These are phyloP conservation scores for Trichoderma brevicompactum DNA, from an alignment of 2,329 filamentous ascomycete genomes.

Conservation along the genomic window DNA sequence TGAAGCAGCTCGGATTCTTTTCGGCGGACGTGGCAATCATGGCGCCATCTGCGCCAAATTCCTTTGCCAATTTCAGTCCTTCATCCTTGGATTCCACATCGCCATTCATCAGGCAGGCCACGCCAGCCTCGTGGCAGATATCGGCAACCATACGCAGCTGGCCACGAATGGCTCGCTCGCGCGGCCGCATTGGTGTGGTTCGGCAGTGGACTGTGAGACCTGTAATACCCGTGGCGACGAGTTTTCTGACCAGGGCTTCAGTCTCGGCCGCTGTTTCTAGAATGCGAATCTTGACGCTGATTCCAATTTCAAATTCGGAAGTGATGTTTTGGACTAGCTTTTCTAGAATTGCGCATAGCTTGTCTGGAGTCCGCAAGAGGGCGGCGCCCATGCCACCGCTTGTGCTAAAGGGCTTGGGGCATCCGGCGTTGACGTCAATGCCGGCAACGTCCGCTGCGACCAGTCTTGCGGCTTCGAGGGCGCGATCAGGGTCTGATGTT, in stretches of 20 bases:
- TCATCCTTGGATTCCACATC: slow-evolving; percentile 80
- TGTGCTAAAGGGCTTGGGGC: slow-evolving; percentile 95
- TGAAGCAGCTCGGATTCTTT: slow-evolving; percentile 87
- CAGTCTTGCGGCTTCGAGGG: slow-evolving; percentile 81
- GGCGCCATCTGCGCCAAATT: slow-evolving; percentile 87
- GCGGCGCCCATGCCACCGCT: slow-evolving; percentile 94
- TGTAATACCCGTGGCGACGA: slow-evolving; percentile 87
- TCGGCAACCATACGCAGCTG: slow-evolving; percentile 83
- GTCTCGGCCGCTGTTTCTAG: slow-evolving; percentile 78
- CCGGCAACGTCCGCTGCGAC: slow-evolving; percentile 88
- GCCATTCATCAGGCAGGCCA: slow-evolving; percentile 94
- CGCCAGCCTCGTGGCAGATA: slow-evolving; percentile 80
- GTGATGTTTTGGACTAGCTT: slow-evolving; percentile 80
- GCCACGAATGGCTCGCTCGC: slow-evolving; percentile 82
- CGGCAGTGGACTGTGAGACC: slow-evolving; percentile 94
- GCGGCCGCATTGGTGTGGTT: slow-evolving; percentile 91
- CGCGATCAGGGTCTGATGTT: slow-evolving; percentile 78
- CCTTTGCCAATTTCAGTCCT: slow-evolving; percentile 69
- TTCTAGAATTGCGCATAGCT: slow-evolving; percentile 79
- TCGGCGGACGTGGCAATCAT: slow-evolving; percentile 98
- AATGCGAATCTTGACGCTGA: slow-evolving; percentile 95
- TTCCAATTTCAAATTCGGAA: slow-evolving; percentile 80
- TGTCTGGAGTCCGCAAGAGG: slow-evolving; percentile 81
- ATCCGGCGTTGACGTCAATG: slow-evolving; percentile 98
- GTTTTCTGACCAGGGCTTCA: slow-evolving; percentile 72